A percentile compares a stretch with the other conserved stretches of the same genome.
Evolutionary conservation across 495 filamentous ascomycete species (phyloP).

Genomic region (Endocarpon pusillum): DNA sequence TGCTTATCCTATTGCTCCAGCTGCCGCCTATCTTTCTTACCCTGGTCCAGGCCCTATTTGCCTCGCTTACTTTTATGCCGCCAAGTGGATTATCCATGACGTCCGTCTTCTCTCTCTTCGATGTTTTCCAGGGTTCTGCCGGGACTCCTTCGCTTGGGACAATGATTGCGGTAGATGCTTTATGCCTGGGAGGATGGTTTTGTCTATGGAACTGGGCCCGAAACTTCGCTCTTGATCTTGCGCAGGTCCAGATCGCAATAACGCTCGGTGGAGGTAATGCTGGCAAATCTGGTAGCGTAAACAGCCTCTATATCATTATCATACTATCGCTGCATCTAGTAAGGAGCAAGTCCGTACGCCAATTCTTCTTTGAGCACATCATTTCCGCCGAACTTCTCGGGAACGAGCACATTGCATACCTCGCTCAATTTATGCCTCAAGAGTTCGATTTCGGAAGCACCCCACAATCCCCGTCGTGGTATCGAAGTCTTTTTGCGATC

Average conservation of each 20-base stretch:
- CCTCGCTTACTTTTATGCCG: slow-evolving; percentile 81
- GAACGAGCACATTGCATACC: slow-evolving; percentile 27
- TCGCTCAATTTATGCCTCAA: slow-evolving; percentile 24
- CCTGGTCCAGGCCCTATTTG: slow-evolving; percentile 83
- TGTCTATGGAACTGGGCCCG: slow-evolving; percentile 81
- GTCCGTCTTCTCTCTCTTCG: slow-evolving; percentile 45
- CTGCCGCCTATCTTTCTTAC: slow-evolving; percentile 84
- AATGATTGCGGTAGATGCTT: slow-evolving; percentile 62
- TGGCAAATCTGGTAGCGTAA: slow-evolving; percentile 55
- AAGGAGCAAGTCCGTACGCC: slow-evolving; percentile 40
- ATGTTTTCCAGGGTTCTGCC: slow-evolving; percentile 55
- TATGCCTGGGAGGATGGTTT: slow-evolving; percentile 73
- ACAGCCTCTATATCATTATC: slow-evolving; percentile 60
- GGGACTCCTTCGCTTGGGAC: slow-evolving; percentile 63
- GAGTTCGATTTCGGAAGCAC: slow-evolving; percentile 26
- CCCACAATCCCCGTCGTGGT: slow-evolving; percentile 38
- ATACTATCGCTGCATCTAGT: slow-evolving; percentile 52
- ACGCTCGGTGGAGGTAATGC: slow-evolving; percentile 76
- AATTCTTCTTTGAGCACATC: slow-evolving; percentile 29
- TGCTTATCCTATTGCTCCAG: slow-evolving; percentile 92
- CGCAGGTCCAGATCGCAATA: slow-evolving; percentile 88
- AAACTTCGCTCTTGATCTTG: slow-evolving; percentile 79
- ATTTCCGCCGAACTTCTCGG: slow-evolving; percentile 28
- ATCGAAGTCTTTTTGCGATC: slow-evolving; percentile 51
- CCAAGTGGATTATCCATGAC: slow-evolving; percentile 35